A percentile compares a stretch with the other conserved stretches of the same genome.
These are phyloP conservation scores for Triangularia verruculosa DNA, from an alignment of 2,329 filamentous ascomycete species.

Conservation along the genomic window DNA sequence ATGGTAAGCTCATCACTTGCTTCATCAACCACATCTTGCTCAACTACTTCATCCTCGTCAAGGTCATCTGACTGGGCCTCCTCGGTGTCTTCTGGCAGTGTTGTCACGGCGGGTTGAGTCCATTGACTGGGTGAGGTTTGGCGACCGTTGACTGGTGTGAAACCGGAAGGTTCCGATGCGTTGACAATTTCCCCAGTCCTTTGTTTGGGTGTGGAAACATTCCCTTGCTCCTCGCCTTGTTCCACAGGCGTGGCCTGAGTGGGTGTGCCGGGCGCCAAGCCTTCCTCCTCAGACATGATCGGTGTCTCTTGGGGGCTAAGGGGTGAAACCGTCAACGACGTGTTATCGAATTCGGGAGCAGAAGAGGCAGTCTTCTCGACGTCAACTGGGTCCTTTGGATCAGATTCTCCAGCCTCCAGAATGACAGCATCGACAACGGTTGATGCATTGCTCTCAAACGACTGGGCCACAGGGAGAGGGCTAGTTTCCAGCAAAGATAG, in stretches of 20 bases:
- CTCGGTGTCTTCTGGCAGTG: conserved; percentile 5
- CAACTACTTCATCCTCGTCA: conserved; percentile 21
- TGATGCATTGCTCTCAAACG: neutral
- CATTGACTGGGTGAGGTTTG: conserved; percentile 18
- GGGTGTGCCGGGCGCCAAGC: neutral
- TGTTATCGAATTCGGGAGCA: neutral
- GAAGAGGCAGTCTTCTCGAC: neutral
- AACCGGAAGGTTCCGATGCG: conserved; percentile 17
- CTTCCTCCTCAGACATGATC: neutral
- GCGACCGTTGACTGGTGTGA: conserved; percentile 28
- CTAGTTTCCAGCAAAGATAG: conserved; percentile 1
- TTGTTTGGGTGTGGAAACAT: neutral
- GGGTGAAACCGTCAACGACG: neutral
- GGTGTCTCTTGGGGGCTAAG: neutral
- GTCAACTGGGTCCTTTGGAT: neutral
- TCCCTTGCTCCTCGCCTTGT: neutral
- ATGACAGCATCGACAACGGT: neutral
- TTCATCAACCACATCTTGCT: conserved; percentile 10
- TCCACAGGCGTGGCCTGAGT: neutral
- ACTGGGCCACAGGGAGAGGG: neutral
- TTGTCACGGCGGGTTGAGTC: neutral
- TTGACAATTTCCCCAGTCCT: neutral
- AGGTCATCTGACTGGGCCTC: conserved; percentile 13
- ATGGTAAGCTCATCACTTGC: conserved; percentile 15
- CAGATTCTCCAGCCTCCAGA: neutral